These are phyloP conservation scores for Aurifilum marmelostoma DNA, from an alignment of 2,329 filamentous ascomycete genomes.

Conservation along the genomic window DNA sequence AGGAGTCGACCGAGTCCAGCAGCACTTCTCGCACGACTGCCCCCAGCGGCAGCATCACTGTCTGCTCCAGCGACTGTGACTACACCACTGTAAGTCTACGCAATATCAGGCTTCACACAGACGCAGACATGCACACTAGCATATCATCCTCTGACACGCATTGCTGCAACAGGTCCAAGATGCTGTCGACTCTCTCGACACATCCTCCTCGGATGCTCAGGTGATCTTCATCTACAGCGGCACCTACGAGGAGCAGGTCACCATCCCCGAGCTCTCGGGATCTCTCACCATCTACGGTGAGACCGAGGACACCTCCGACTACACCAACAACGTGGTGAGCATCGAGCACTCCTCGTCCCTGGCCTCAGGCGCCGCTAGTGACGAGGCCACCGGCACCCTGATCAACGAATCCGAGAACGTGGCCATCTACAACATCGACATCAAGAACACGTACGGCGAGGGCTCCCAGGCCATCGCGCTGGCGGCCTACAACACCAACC, in stretches of 20 bases:
- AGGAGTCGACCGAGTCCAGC: conserved; percentile 3
- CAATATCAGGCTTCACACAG: too few species aligned
- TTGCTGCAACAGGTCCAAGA: conserved; percentile 21
- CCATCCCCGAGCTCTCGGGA: conserved; percentile 49
- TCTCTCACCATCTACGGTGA: conserved; percentile 59
- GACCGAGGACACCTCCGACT: conserved; percentile 50
- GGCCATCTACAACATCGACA: conserved; percentile 60
- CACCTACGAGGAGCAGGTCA: conserved; percentile 62
- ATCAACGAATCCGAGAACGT: conserved; percentile 49
- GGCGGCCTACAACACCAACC: conserved; percentile 51
- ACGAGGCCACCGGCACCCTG: conserved; percentile 47
- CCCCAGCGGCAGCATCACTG: conserved; percentile 27
- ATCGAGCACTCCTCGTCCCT: conserved; percentile 23
- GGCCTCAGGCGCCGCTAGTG: conserved; percentile 26
- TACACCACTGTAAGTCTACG: conserved; percentile 20
- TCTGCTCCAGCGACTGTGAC: conserved; percentile 26
- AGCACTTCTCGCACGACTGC: conserved; percentile 25
- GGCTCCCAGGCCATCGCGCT: conserved; percentile 58
- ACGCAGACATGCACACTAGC: too few species aligned
- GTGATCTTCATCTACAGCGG: conserved; percentile 41
- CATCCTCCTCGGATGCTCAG: conserved; percentile 19
- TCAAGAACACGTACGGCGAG: conserved; percentile 51
- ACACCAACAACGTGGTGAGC: conserved; percentile 49
- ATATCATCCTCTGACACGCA: neutral
- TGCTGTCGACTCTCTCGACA: conserved; percentile 27